These are phyloP conservation scores for Colletotrichum tamarilloi DNA, from an alignment of 2,329 filamentous ascomycete species.

Conservation along the genomic window DNA sequence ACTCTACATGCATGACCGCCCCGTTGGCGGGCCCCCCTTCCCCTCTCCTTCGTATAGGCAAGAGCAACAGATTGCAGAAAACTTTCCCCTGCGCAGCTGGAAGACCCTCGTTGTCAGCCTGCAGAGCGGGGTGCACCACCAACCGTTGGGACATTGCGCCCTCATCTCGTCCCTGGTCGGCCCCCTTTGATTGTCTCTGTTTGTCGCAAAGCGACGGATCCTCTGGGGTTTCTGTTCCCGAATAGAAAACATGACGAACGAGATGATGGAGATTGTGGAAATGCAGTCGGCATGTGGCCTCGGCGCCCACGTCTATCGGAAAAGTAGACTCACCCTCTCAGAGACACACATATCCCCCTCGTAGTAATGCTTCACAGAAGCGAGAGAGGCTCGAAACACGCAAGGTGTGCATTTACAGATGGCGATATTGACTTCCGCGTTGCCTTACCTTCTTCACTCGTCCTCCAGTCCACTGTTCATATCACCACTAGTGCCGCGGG, in stretches of 20 bases:
- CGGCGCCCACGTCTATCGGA: neutral
- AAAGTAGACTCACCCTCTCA: neutral
- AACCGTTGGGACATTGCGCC: neutral
- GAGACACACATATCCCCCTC: neutral
- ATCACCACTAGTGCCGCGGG: conserved; percentile 7
- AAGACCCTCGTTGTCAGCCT: neutral
- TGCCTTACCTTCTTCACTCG: neutral
- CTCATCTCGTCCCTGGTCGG: neutral
- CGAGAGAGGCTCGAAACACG: neutral
- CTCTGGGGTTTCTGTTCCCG: neutral
- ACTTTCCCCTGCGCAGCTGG: conserved; percentile 22
- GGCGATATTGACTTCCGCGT: neutral
- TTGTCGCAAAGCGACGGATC: neutral
- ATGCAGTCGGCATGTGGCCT: neutral
- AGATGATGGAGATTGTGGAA: neutral
- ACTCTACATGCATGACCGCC: neutral
- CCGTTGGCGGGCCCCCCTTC: neutral
- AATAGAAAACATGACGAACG: neutral
- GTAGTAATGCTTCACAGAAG: neutral
- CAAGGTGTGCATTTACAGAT: neutral
- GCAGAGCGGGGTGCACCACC: neutral
- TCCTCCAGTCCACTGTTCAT: neutral
- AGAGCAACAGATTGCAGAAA: neutral
- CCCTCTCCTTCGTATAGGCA: neutral
- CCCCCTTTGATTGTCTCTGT: neutral